A percentile compares a stretch with the other conserved stretches of the same genome.
These are phyloP conservation scores for Didymella sp. DNA, from an alignment of 2,329 filamentous ascomycete genomes.

Conservation along the genomic window DNA sequence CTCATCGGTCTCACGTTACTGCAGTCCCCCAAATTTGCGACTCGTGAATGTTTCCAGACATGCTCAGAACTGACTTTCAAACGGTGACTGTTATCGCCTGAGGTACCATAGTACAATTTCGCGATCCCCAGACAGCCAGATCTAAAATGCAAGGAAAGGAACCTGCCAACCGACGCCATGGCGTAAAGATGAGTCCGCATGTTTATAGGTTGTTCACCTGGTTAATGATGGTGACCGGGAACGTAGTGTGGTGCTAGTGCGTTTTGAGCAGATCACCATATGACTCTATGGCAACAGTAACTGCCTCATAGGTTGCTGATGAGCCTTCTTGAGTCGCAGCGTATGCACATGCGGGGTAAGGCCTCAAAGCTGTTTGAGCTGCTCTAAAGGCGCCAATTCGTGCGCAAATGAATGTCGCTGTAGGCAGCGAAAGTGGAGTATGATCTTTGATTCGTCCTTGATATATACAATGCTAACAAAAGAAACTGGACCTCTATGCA, in stretches of 20 bases:
- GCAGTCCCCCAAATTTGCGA: not conserved
- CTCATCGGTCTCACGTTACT: not conserved
- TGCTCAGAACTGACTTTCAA: not conserved
- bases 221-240: too few relatives aligned
- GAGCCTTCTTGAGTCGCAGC: not conserved
- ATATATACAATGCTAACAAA: constrained; percentile 37
- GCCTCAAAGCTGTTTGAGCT: not conserved
- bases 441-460: constrained; percentile 16
- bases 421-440: not conserved
- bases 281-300: not conserved
- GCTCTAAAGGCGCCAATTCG: not conserved
- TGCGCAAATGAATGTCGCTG: not conserved
- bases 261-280: not conserved
- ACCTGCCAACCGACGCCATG: too few relatives aligned
- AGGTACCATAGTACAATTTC: not conserved
- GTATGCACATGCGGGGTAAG: not conserved
- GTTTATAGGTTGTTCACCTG: not conserved
- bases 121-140: not conserved
- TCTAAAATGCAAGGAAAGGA: too few relatives aligned
- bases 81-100: too few relatives aligned
- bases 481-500: constrained; percentile 30
- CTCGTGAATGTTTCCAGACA: not conserved
- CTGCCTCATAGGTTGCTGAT: not conserved
- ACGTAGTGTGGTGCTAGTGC: not conserved
- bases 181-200: too few relatives aligned